Percentiles rank a stretch among this genome's conserved stretches.
Evolutionary conservation across 495 filamentous ascomycete species (phyloP).

Genomic region (Penicillium ucsense): DNA sequence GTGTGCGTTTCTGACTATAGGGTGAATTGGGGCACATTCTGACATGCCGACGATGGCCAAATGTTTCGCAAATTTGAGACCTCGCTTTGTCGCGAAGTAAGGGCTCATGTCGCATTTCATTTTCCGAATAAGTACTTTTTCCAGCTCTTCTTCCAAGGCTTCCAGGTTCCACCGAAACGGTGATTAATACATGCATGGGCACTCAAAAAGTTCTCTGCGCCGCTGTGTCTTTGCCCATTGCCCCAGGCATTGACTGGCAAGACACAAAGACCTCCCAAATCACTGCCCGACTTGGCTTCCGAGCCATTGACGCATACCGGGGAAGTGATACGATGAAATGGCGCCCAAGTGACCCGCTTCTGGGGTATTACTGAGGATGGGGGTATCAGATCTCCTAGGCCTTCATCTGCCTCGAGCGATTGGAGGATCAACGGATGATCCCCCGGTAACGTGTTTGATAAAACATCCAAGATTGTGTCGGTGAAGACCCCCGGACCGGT

Average conservation of each 20-base stretch:
- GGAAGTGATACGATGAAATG: constrained; percentile 24
- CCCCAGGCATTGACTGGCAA: constrained; percentile 36
- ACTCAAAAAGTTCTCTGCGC: constrained; percentile 21
- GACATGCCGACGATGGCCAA: neutral
- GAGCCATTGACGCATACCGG: constrained; percentile 24
- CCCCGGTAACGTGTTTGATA: constrained; percentile 24
- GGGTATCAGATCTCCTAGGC: constrained; percentile 16
- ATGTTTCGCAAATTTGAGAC: neutral
- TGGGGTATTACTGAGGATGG: constrained; percentile 1
- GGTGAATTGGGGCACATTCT: too few relatives aligned
- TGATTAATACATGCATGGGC: constrained; percentile 33
- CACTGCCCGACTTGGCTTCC: constrained; percentile 11
- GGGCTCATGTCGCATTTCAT: too few relatives aligned
- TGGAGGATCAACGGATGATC: constrained; percentile 18
- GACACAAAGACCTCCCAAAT: constrained; percentile 29
- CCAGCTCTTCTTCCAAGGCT: constrained; percentile 34
- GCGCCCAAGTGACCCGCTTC: constrained; percentile 33
- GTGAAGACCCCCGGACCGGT: constrained; percentile 35
- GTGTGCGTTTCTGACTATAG: too few relatives aligned
- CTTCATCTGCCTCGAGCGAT: constrained; percentile 21
- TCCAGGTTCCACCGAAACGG: constrained; percentile 31
- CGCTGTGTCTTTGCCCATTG: constrained; percentile 35
- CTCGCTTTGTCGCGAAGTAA: neutral
- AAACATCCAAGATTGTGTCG: constrained; percentile 27
- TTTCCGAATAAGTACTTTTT: constrained; percentile 21